Evolutionary conservation across 345 rosid genomes (phyloP).

Genomic region (Boechera stricta): DNA sequence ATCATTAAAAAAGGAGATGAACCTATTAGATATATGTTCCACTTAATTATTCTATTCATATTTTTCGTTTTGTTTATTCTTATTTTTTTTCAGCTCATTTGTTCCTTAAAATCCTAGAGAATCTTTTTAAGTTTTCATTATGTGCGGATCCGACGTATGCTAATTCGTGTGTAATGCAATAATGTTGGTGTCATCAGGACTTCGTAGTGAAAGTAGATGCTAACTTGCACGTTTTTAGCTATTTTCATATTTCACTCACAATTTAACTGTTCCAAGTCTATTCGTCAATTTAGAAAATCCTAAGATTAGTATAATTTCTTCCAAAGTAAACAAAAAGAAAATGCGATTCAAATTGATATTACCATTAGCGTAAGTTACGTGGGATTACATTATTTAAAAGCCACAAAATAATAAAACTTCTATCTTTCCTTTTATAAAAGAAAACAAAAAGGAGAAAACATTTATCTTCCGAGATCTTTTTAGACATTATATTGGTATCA

Average conservation of each 20-base stretch:
- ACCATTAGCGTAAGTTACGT: slow-evolving; percentile 5
- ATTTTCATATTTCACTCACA: not conserved
- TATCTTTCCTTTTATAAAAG: no score
- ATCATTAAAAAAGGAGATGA: no score
- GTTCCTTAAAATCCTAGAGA: not conserved
- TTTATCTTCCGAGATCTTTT: no score
- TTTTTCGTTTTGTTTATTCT: not conserved
- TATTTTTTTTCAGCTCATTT: not conserved
- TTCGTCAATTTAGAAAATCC: slow-evolving; percentile 36
- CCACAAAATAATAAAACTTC: no score
- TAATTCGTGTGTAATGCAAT: slow-evolving; percentile 8
- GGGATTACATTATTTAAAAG: no score
- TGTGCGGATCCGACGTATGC: slow-evolving; percentile 7
- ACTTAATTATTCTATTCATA: no score
- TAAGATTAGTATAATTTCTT: slow-evolving; percentile 27
- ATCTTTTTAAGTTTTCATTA: not conserved
- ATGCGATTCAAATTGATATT: slow-evolving; percentile 10
- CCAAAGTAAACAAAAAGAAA: not conserved
- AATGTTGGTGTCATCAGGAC: slow-evolving; percentile 19
- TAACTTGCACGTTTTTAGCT: slow-evolving; percentile 33
- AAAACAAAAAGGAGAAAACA: no score
- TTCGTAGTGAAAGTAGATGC: slow-evolving; percentile 11
- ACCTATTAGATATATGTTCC: no score
- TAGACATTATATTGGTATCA: no score
- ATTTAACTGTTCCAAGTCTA: not conserved